Percentiles rank a stretch among this genome's conserved stretches.
phyloP scores from a whole-genome alignment of 352 stramenopile species.

The Phytophthora pisi region DNA sequence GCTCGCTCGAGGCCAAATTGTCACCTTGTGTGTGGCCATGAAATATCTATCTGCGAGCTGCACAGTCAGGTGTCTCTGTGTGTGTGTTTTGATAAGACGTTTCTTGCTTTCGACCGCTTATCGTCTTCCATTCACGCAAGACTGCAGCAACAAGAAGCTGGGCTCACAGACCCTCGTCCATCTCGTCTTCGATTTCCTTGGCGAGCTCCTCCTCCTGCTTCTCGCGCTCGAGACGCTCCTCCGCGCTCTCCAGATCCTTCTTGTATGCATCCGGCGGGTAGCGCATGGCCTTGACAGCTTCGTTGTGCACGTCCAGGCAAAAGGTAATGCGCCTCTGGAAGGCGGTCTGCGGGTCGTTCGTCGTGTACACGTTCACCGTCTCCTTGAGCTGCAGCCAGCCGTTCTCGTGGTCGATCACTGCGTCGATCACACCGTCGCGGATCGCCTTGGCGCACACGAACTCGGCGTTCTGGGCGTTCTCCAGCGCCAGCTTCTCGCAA shows the following conservation, averaged over 20 bases:
- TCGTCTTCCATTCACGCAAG: not conserved
- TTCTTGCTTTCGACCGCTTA: constrained; percentile 22
- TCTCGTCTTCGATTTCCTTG: constrained; percentile 97
- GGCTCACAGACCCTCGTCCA: constrained; percentile 79
- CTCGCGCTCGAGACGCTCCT: constrained; percentile 92
- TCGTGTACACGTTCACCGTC: constrained; percentile 90
- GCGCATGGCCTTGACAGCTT: constrained; percentile 97
- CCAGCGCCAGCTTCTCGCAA: constrained; percentile 93
- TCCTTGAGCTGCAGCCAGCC: constrained; percentile 93
- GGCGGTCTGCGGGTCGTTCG: constrained; percentile 93
- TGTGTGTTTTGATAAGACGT: constrained; percentile 12
- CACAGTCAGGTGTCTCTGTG: not conserved
- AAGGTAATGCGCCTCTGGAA: constrained; percentile 98
- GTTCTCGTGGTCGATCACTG: constrained; percentile 97
- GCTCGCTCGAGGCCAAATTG: not conserved
- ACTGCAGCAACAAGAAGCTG: not conserved
- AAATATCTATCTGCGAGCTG: constrained; percentile 1
- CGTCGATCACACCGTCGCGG: constrained; percentile 98
- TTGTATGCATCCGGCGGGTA: constrained; percentile 98
- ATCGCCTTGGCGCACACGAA: constrained; percentile 99
- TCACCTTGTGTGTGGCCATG: constrained; percentile 16
- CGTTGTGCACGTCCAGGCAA: constrained; percentile 98
- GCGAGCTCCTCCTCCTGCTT: constrained; percentile 95
- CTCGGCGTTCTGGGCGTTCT: constrained; percentile 93
- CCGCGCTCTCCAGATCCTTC: constrained; percentile 93